Base-by-base conservation (phyloP, 2,329 filamentous ascomycete genomes). In the Dothideomycetes sp. region DNA sequence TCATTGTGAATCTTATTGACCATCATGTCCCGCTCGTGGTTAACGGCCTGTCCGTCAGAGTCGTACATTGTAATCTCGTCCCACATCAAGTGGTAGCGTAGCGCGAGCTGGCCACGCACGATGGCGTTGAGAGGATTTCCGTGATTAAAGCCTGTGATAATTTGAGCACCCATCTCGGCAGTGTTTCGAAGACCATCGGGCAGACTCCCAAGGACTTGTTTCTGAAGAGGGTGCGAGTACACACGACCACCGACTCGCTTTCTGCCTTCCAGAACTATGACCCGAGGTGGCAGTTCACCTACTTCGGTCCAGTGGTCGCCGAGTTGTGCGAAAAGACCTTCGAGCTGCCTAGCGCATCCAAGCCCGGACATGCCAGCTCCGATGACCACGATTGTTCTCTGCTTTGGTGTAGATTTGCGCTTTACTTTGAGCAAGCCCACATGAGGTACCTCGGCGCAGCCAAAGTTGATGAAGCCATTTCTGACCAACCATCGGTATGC, bases 81-180 rank as follows among this genome's bases (percentile, higher is more conserved):
- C 49, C 79, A 80, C 45, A 98, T 69, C 17, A 82, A 71, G 60
- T 95, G 86, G 57, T 94, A 95, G 12, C 80, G 80, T 15, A 98
- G 72, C 18, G 82, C 84, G 34, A 98, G 72, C 61, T 98, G 93
- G 12, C 85, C 88, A 50, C 91, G 80, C 43, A 98, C 80, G 45
- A 98, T 78, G 34, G 88, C 77, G 57, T 95, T 93, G 51, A 98
- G 67, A 4, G 91, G 91, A 53, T 98, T 98, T 13, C 93, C 93
- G 49, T 85, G 78, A 50, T 96, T 87, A 58, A 96, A 98, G 0
- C 91, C 91, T 23, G 93, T 95, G 46, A 98, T 87, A 45, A 98
- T 96, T 71, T 98, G 94, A 41, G 89, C 91, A 19, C 91, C 91
- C 80, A 95, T 93, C 60, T 98, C 91, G 22, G 86, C 91, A 15